A percentile compares a stretch with the other conserved stretches of the same genome.
Conservation (phyloP, 164 flowering plant species). For the Sextonia rubra region DNA sequence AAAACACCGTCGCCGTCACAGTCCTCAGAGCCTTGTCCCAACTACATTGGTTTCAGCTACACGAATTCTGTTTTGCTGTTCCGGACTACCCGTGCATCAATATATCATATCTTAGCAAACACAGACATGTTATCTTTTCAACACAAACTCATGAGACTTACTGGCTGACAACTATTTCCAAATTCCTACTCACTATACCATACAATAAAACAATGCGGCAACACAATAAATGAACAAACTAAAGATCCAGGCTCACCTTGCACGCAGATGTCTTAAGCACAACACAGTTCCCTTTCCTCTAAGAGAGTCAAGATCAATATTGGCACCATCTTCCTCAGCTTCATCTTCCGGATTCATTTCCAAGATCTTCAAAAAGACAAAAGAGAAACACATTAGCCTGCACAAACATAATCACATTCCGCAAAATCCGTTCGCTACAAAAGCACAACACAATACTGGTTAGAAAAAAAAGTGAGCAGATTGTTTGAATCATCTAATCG, state of each 20-base stretch:
- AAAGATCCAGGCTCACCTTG: constrained; percentile 39
- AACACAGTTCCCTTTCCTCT: constrained; percentile 94
- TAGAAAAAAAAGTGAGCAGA: too few species aligned
- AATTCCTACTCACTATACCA: not conserved
- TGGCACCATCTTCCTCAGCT: constrained; percentile 97
- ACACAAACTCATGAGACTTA: not conserved
- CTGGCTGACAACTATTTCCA: not conserved
- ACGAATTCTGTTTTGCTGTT: too few species aligned
- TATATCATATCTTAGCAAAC: too few species aligned
- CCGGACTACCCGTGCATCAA: too few species aligned
- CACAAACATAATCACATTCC: not conserved
- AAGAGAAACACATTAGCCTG: not conserved
- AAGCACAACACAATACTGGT: not conserved
- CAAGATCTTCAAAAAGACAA: constrained; percentile 44
- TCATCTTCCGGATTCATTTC: constrained; percentile 98
- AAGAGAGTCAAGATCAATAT: constrained; percentile 94
- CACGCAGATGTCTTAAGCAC: constrained; percentile 91
- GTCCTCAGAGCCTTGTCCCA: too few species aligned
- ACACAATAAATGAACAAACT: not conserved
- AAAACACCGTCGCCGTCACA: too few species aligned
- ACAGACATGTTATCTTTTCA: too few species aligned
- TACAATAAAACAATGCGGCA: not conserved
- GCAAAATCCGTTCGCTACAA: not conserved
- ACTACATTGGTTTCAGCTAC: too few species aligned
- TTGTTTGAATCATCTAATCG: too few species aligned